Conservation (phyloP, 2,329 filamentous ascomycete species). For the Aspergillus niger region DNA sequence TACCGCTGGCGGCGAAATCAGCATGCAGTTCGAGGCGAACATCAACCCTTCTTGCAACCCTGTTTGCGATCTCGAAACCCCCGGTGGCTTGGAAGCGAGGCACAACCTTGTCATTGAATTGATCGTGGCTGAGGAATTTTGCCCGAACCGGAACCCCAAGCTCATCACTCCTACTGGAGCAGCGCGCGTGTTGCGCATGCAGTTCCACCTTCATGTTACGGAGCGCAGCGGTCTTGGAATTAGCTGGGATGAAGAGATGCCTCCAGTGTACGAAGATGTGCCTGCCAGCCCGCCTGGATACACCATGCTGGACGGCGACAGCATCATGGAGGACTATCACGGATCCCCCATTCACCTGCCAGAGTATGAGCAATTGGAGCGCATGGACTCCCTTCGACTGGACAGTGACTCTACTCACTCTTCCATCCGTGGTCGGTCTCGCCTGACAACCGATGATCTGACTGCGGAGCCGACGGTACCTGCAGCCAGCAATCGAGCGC, state of each 20-base stretch:
- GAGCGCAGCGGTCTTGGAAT: slow-evolving; percentile 85
- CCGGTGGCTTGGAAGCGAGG: slow-evolving; percentile 73
- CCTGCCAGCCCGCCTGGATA: slow-evolving; percentile 81
- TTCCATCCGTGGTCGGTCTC: slow-evolving; percentile 29
- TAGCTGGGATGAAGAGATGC: slow-evolving; percentile 94
- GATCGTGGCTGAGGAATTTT: slow-evolving; percentile 90
- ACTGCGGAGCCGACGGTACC: slow-evolving; percentile 17
- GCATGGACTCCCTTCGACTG: slow-evolving; percentile 41
- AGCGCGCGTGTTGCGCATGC: slow-evolving; percentile 87
- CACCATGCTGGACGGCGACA: slow-evolving; percentile 44
- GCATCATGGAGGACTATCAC: slow-evolving; percentile 50
- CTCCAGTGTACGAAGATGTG: slow-evolving; percentile 91
- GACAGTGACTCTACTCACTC: slow-evolving; percentile 37
- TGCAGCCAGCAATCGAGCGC: slow-evolving; percentile 16
- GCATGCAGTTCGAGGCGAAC: slow-evolving; percentile 73
- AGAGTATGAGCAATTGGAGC: slow-evolving; percentile 52
- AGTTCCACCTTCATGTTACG: slow-evolving; percentile 81
- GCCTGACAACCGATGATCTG: slow-evolving; percentile 38
- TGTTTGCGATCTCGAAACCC: slow-evolving; percentile 74
- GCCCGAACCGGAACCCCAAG: slow-evolving; percentile 67
- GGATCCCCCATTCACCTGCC: slow-evolving; percentile 45
- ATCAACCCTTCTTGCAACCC: slow-evolving; percentile 65
- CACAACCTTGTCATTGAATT: slow-evolving; percentile 90
- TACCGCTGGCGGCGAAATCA: slow-evolving; percentile 70
- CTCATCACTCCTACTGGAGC: slow-evolving; percentile 83